Conservation (phyloP, 108 stramenopile genomes). For the Bacterosira constricta region DNA sequence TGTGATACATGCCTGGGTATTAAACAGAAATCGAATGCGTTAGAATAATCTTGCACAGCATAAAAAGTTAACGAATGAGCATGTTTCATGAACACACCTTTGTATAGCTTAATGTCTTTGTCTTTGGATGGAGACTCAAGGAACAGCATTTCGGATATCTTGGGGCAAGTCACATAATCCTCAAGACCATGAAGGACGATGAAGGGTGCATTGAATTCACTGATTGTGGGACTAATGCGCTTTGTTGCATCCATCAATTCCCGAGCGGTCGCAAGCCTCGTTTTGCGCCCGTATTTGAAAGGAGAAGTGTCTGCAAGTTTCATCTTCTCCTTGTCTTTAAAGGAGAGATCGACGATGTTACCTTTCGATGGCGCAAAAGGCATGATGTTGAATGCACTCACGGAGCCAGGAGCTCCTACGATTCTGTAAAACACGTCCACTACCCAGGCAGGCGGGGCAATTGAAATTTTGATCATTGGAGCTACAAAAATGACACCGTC, state of each 20-base stretch:
- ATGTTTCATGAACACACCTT: constrained; percentile 45
- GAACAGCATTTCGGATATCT: constrained; percentile 58
- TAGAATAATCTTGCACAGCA: neutral
- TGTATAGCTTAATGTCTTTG: constrained; percentile 63
- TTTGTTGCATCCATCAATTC: constrained; percentile 63
- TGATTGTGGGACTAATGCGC: constrained; percentile 48
- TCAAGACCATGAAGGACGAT: constrained; percentile 64
- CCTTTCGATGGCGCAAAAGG: constrained; percentile 58
- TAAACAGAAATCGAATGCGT: neutral
- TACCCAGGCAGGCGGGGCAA: constrained; percentile 63
- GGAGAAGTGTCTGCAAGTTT: constrained; percentile 27
- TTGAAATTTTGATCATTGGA: constrained; percentile 76
- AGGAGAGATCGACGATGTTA: constrained; percentile 38
- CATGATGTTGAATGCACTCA: constrained; percentile 36
- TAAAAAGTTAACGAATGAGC: neutral
- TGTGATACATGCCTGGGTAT: constrained; percentile 56
- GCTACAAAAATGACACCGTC: constrained; percentile 63
- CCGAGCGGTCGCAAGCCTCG: constrained; percentile 67
- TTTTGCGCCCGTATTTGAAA: constrained; percentile 53
- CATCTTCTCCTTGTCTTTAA: constrained; percentile 57
- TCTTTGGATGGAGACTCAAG: constrained; percentile 61
- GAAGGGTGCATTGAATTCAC: constrained; percentile 62
- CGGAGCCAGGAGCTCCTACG: constrained; percentile 50
- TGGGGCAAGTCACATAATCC: constrained; percentile 65
- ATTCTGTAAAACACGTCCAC: constrained; percentile 48